phyloP scores from a whole-genome alignment of 73 alveolate species.

The Uronychia setigera region DNA sequence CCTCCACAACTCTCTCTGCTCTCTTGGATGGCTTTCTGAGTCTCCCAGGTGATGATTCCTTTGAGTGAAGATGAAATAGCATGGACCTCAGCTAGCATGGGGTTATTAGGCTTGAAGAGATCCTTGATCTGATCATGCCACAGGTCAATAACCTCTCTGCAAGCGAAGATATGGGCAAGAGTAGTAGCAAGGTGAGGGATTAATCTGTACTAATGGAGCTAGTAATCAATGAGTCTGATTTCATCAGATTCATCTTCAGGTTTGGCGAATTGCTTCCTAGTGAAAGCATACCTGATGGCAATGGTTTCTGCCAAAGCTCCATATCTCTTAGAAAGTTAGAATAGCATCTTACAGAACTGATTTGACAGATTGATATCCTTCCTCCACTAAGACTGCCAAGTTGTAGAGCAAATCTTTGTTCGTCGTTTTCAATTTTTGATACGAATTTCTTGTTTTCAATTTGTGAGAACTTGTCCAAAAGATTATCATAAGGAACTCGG shows the following conservation, averaged over 20 bases:
- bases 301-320: conserved; percentile 47
- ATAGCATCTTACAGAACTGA: conserved; percentile 16
- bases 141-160: neutral
- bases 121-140: conserved; percentile 14
- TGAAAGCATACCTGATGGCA: conserved; percentile 82
- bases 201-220: conserved; percentile 58
- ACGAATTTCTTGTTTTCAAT: conserved; percentile 71
- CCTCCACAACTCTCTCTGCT: conserved; percentile 50
- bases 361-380: conserved; percentile 48
- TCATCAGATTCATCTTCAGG: conserved; percentile 65
- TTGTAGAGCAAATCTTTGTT: conserved; percentile 69
- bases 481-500: conserved; percentile 76
- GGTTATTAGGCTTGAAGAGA: conserved; percentile 18
- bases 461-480: conserved; percentile 76
- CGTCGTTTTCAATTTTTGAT: conserved; percentile 60
- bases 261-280: conserved; percentile 76
- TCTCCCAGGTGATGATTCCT: neutral
- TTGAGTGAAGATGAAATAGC: neutral
- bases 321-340: neutral
- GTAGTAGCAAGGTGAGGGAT: conserved; percentile 67
- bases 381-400: conserved; percentile 73
- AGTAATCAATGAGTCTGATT: conserved; percentile 73
- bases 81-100: conserved; percentile 9
- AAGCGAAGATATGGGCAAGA: conserved; percentile 32
- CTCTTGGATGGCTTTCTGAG: neutral